Base-by-base conservation (phyloP, 176 grass and related monocot species). In the Phragmites australis region DNA sequence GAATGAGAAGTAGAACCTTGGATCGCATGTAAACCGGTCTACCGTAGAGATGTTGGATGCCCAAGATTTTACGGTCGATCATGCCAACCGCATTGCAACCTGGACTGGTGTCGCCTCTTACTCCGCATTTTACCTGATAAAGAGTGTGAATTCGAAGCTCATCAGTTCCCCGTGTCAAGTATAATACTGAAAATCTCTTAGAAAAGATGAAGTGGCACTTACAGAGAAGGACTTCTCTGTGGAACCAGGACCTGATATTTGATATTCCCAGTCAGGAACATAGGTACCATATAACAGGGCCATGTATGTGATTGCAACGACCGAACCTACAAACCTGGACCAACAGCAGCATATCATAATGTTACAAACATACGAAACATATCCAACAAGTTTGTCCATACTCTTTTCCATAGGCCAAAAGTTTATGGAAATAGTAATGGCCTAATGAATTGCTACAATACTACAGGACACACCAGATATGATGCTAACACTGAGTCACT, bases 41-140 rank as follows among this genome's bases (percentile, higher is more conserved):
- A 29, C 77, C 80, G 13, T 99, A 93, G 1, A 99, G 86, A 78
- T 99, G 96, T 37, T 95, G 83, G 34, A 95, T 65, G 76, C 96
- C 92, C 31, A 99, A 82, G 77, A 99, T 86, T 89, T 76, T 81
- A 60, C 88, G 92, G 76, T 99, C 96, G 16, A 99, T 89, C 84
- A 99, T 86, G 52, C 90, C 90, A 39, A 92, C 96, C 10, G 88
- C 90, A 74, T 99, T 99, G 78, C 96, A 99, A 46, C 78, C 81
- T 68, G 96, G 92, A 17, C 79, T 83, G 9, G 87, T 87, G 74
- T 99, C 79, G 78, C 96, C 96, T 71, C 92, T 91, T 46, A 88
- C 82, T 32, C 88, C 82, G 17, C 96, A 99, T 89, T 89, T 93
- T 22, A 99, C 96, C 92, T 99, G 74, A 75, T 57, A 58, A 71